phyloP scores from a whole-genome alignment of 805 yeast species.

The Diddensiella caesifluorescens region DNA sequence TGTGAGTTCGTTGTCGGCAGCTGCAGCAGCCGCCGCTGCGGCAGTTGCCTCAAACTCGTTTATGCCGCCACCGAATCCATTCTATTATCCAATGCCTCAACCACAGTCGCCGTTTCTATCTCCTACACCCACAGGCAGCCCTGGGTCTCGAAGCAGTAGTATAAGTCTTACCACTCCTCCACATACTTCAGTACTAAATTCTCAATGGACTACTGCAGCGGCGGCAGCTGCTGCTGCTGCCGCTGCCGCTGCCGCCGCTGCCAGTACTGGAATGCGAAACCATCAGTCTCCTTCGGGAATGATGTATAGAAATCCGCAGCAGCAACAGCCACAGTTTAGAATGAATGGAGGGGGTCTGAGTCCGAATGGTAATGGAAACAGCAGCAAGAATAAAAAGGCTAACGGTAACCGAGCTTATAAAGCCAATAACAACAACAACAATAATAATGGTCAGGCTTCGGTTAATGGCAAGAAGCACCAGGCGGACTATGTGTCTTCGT shows the following conservation, averaged over 20 bases:
- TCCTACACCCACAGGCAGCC: not conserved
- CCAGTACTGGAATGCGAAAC: not conserved
- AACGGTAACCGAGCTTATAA: not conserved
- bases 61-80: not conserved
- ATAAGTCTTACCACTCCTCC: slow-evolving; percentile 2
- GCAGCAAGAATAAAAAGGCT: not conserved
- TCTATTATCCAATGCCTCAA: slow-evolving; percentile 2
- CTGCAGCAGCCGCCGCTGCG: slow-evolving; percentile 13
- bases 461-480: slow-evolving; percentile 17
- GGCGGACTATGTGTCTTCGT: slow-evolving; percentile 30
- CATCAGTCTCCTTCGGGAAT: slow-evolving; percentile 2
- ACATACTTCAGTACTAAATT: not conserved
- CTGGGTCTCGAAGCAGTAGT: slow-evolving; percentile 1
- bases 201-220: slow-evolving; percentile 1
- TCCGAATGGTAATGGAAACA: not conserved
- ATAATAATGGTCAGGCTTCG: slow-evolving; percentile 3
- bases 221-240: slow-evolving; percentile 9
- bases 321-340: not conserved
- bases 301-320: slow-evolving; percentile 4
- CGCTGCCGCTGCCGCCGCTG: slow-evolving; percentile 10
- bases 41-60: not conserved
- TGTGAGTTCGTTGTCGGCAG: slow-evolving; percentile 14
- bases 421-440: slow-evolving; percentile 5
- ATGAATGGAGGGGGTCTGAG: not conserved
- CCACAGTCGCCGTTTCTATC: slow-evolving; percentile 1